Evolutionary conservation across 1,139 yeast genomes (phyloP).

Genomic region (Ogataea hybrid): DNA sequence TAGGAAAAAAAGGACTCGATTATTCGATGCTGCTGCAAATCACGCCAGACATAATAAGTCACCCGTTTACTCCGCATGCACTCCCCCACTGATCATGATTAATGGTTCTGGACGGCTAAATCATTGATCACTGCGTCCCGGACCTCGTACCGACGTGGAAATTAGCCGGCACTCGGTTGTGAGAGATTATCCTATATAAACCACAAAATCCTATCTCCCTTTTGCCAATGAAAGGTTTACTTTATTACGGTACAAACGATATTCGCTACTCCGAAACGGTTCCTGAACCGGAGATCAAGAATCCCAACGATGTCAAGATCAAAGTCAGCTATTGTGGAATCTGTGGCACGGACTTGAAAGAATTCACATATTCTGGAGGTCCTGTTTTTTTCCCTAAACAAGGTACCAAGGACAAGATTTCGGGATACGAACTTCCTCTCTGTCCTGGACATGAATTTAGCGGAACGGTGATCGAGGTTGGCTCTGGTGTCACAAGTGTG

Average conservation of each 20-base stretch:
- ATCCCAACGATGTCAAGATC: slow-evolving; percentile 48
- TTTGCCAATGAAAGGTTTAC: slow-evolving; percentile 49
- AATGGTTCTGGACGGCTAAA: not conserved
- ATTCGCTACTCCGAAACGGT: slow-evolving; percentile 42
- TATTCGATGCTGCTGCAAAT: not conserved
- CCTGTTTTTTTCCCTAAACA: too few species aligned
- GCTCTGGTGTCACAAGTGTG: too few species aligned
- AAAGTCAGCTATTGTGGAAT: slow-evolving; percentile 55
- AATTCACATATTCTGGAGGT: too few species aligned
- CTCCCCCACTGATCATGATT: not conserved
- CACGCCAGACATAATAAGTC: not conserved
- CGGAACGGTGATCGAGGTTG: too few species aligned
- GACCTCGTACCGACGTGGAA: not conserved
- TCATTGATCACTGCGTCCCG: not conserved
- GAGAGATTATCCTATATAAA: not conserved
- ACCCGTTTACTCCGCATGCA: not conserved
- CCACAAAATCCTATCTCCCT: not conserved
- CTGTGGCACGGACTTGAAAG: too few species aligned
- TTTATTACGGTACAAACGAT: slow-evolving; percentile 50
- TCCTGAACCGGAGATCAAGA: slow-evolving; percentile 43
- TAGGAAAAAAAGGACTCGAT: not conserved
- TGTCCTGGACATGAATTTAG: too few species aligned
- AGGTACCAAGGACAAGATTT: too few species aligned
- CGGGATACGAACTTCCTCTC: too few species aligned
- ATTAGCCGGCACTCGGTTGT: not conserved